Conservation (phyloP, 306 rosid genomes). For the Pueraria montana region DNA sequence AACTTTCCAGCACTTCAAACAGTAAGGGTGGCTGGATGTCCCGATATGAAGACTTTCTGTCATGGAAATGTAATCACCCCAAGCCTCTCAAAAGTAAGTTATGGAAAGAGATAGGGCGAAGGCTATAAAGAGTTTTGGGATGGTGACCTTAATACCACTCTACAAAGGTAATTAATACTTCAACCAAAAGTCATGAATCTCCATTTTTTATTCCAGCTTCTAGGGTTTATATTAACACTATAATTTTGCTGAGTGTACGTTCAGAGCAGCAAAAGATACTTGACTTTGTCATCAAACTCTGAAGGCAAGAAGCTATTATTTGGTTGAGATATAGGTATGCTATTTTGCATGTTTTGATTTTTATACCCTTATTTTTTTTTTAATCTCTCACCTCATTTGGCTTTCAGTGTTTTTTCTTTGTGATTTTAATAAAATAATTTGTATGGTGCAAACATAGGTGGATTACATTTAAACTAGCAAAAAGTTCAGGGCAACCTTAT, state of each 20-base stretch:
- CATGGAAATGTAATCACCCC: neutral
- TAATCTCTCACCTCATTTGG: too few relatives aligned
- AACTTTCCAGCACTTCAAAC: slow-evolving; percentile 27
- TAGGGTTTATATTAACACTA: neutral
- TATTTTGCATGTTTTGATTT: too few relatives aligned
- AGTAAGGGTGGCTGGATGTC: neutral
- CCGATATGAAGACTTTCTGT: neutral
- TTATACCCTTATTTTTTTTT: neutral
- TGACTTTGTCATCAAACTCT: neutral
- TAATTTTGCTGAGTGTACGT: neutral
- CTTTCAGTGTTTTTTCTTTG: too few relatives aligned
- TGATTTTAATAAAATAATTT: neutral
- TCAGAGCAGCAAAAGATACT: neutral
- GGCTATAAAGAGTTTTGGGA: neutral
- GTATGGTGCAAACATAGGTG: neutral
- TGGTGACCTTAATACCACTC: slow-evolving; percentile 29
- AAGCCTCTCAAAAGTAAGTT: neutral
- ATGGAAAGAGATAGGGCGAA: neutral
- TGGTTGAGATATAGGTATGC: too few relatives aligned
- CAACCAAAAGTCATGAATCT: slow-evolving; percentile 2
- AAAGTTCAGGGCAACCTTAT: neutral
- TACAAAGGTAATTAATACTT: neutral
- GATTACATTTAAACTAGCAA: neutral
- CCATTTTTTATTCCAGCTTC: neutral
- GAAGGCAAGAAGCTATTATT: neutral